Percentiles rank a stretch among this genome's conserved stretches.
These are phyloP conservation scores for Linum trigynum DNA, from an alignment of 345 rosid species.

Conservation along the genomic window DNA sequence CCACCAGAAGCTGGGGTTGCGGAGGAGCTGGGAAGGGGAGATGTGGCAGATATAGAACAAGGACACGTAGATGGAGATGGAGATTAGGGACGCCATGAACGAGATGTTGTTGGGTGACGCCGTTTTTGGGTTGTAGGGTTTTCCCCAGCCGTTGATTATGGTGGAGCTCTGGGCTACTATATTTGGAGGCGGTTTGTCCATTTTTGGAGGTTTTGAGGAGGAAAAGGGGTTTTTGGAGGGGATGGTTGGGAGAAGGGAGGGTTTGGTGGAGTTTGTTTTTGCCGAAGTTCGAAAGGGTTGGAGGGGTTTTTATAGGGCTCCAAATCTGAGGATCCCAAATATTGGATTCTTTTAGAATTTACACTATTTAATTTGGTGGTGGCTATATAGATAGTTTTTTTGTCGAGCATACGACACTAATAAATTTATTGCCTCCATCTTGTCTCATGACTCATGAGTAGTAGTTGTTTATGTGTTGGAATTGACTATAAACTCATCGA, in stretches of 20 bases:
- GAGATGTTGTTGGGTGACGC: slow-evolving; percentile 21
- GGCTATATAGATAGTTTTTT: no score
- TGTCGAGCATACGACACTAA: no score
- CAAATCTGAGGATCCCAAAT: no score
- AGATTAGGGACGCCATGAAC: slow-evolving; percentile 29
- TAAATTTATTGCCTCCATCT: no score
- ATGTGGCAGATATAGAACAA: slow-evolving; percentile 40
- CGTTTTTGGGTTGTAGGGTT: slow-evolving; percentile 15
- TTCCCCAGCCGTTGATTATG: slow-evolving; percentile 12
- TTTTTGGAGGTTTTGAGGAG: neutral
- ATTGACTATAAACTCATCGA: no score
- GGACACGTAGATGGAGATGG: slow-evolving; percentile 31
- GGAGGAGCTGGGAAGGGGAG: slow-evolving; percentile 43
- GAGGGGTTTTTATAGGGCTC: slow-evolving; percentile 17
- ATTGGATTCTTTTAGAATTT: no score
- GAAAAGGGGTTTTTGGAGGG: neutral
- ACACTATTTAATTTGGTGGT: no score
- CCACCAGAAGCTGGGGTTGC: slow-evolving; percentile 48
- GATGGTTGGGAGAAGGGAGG: neutral
- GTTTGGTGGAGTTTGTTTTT: neutral
- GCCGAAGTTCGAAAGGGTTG: slow-evolving; percentile 9
- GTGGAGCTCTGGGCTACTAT: slow-evolving; percentile 9
- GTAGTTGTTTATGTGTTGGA: no score
- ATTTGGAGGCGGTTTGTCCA: slow-evolving; percentile 20
- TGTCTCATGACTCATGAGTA: no score